Conservation (phyloP, 179 eudicot genomes). For the Silene coronaria region DNA sequence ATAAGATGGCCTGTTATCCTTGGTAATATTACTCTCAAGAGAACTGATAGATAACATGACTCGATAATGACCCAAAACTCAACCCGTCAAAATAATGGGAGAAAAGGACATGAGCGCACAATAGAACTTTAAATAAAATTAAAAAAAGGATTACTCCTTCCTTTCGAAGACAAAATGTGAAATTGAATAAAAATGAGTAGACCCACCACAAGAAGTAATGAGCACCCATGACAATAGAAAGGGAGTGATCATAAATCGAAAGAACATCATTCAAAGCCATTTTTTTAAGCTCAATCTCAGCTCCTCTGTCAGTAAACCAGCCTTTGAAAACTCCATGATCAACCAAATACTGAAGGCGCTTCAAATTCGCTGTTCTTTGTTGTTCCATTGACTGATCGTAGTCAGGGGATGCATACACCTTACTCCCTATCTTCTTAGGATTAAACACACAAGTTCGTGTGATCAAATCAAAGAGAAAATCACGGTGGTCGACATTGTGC, state of each 20-base stretch:
- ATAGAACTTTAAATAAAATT: neutral
- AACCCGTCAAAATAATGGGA: too few species aligned
- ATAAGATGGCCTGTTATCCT: too few species aligned
- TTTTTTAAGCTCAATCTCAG: slow-evolving; percentile 51
- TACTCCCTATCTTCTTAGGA: slow-evolving; percentile 49
- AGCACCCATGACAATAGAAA: slow-evolving; percentile 59
- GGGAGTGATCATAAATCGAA: slow-evolving; percentile 69
- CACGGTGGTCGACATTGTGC: slow-evolving; percentile 62
- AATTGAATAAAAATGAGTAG: neutral
- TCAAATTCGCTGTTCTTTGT: neutral
- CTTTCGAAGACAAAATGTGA: neutral
- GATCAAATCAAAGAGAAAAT: slow-evolving; percentile 55
- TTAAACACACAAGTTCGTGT: slow-evolving; percentile 48
- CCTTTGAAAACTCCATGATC: slow-evolving; percentile 47
- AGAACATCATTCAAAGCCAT: slow-evolving; percentile 56
- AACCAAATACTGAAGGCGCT: slow-evolving; percentile 1
- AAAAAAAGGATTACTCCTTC: neutral
- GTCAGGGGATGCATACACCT: slow-evolving; percentile 51
- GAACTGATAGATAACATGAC: too few species aligned
- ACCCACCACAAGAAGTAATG: slow-evolving; percentile 78
- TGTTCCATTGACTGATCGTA: slow-evolving; percentile 71
- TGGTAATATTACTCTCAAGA: too few species aligned
- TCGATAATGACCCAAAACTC: too few species aligned
- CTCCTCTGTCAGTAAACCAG: slow-evolving; percentile 7
- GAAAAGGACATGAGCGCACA: neutral